Evolutionary conservation across 768 basidiomycete genomes (phyloP), one percentile per base, ranked within the genome.

Genomic region (Pleurotus salmoneostramineus): DNA sequence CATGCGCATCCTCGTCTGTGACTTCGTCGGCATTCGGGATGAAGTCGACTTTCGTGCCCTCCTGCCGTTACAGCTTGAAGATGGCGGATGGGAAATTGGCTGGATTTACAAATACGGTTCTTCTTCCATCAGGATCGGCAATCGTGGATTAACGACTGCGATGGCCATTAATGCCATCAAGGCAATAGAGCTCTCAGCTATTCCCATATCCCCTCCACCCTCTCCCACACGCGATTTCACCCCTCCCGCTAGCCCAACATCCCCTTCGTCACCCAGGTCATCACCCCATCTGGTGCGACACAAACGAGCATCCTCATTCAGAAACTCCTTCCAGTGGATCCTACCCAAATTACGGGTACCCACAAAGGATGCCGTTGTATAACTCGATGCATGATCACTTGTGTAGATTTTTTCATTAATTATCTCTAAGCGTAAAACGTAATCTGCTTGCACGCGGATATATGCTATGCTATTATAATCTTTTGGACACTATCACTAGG

Each of bases 81-180:
- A 85, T 61, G 84, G 84, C 14, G 77, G 80, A 3, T 86, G 81
- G 80, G 76, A 73, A 21, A 71, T 71, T 6, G 77, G 84, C 0
- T 83, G 81, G 81, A 70, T 85, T 15, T 85, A 82, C 70, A 80
- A 77, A 65, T 83, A 79, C 57, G 81, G 80, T 3, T 72, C 73
- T 0, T 74, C 78, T 0, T 77, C 75, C 0, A 66, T 82, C 50
- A 72, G 68, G 50, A 80, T 85, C 32, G 78, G 81, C 10, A 84
- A 84, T 65, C 75, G 79, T 5, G 83, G 83, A 0, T 68, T 84
- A 17, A 77, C 78, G 2, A 84, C 83, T 21, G 82, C 82, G 1
- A 62, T 83, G 27, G 82, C 83, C 10, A 65, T 83, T 58, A 78
- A 77, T 37, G 83, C 83, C 6, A 72, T 83, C 42, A 67, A 73